Conservation (phyloP, 1,284 basidiomycete genomes). For the Schizophyllum amplum region DNA sequence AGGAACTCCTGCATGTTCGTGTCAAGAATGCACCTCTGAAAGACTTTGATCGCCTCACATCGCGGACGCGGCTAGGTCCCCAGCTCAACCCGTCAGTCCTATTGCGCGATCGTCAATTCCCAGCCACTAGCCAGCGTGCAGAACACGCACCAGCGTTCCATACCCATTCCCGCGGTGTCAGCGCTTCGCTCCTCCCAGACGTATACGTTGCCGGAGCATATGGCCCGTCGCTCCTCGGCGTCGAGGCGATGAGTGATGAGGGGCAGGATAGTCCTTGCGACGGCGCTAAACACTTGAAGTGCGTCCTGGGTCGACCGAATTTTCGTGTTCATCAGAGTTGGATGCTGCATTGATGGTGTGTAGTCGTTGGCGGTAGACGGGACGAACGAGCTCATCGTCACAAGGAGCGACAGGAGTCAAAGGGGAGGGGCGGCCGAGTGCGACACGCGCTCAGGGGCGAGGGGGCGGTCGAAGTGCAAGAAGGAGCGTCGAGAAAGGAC, state of each 20-base stretch:
- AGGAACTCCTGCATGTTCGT: slow-evolving; percentile 55
- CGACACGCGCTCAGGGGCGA: no score
- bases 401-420: neutral
- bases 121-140: neutral
- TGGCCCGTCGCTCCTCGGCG: slow-evolving; percentile 45
- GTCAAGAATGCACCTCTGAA: slow-evolving; percentile 4
- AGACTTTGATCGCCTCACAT: slow-evolving; percentile 32
- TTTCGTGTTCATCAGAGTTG: slow-evolving; percentile 65
- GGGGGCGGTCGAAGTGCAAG: no score
- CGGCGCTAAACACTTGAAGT: slow-evolving; percentile 69
- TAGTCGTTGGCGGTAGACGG: neutral
- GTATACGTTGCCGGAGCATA: slow-evolving; percentile 56
- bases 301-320: slow-evolving; percentile 73
- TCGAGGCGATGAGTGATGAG: slow-evolving; percentile 73
- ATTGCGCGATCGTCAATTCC: slow-evolving; percentile 2
- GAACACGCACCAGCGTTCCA: slow-evolving; percentile 64
- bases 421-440: neutral
- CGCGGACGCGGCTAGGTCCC: slow-evolving; percentile 70
- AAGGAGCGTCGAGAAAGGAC: neutral
- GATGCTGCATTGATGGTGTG: slow-evolving; percentile 44
- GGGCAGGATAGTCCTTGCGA: slow-evolving; percentile 56
- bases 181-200: slow-evolving; percentile 80
- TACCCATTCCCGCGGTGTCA: slow-evolving; percentile 70
- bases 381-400: neutral
- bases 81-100: slow-evolving; percentile 81